Evolutionary conservation across 2,329 filamentous ascomycete genomes (phyloP).

Genomic region (Sporothrix euskadiensis): DNA sequence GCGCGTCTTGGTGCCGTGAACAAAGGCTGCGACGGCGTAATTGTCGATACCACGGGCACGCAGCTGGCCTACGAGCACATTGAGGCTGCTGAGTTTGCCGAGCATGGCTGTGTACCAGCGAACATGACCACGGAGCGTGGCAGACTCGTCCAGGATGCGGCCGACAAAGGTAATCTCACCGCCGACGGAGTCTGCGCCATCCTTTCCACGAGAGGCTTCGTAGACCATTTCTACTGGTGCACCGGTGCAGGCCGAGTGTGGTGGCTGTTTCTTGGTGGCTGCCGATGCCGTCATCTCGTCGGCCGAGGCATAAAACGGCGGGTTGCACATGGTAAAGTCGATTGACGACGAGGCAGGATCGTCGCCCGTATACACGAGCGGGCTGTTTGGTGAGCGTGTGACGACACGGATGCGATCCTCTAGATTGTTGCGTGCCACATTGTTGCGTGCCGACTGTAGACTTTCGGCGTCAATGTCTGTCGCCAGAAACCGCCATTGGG

Average conservation of each 20-base stretch:
- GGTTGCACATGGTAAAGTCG: slow-evolving; percentile 91
- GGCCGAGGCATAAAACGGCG: slow-evolving; percentile 83
- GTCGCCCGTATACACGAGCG: slow-evolving; percentile 64
- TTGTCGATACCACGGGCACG: slow-evolving; percentile 63
- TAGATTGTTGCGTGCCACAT: slow-evolving; percentile 67
- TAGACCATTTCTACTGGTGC: slow-evolving; percentile 82
- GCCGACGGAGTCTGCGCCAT: slow-evolving; percentile 56
- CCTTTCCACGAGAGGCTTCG: slow-evolving; percentile 41
- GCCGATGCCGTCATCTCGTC: slow-evolving; percentile 68
- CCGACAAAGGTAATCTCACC: slow-evolving; percentile 89
- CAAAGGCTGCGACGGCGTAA: slow-evolving; percentile 77
- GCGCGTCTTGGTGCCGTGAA: slow-evolving; percentile 75
- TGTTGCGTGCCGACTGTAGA: slow-evolving; percentile 64
- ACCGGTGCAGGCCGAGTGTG: slow-evolving; percentile 75
- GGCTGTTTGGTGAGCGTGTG: slow-evolving; percentile 49
- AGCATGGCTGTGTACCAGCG: slow-evolving; percentile 93
- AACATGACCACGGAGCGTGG: slow-evolving; percentile 52
- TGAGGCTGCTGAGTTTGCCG: slow-evolving; percentile 72
- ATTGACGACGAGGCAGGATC: slow-evolving; percentile 45
- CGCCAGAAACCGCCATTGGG: slow-evolving; percentile 69
- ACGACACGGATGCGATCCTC: slow-evolving; percentile 65
- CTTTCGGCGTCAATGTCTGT: slow-evolving; percentile 78
- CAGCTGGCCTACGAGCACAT: slow-evolving; percentile 60
- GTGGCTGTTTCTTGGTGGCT: slow-evolving; percentile 63
- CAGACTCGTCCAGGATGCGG: slow-evolving; percentile 54